Conservation (phyloP, 805 yeast genomes). For the Pichia insulana region DNA sequence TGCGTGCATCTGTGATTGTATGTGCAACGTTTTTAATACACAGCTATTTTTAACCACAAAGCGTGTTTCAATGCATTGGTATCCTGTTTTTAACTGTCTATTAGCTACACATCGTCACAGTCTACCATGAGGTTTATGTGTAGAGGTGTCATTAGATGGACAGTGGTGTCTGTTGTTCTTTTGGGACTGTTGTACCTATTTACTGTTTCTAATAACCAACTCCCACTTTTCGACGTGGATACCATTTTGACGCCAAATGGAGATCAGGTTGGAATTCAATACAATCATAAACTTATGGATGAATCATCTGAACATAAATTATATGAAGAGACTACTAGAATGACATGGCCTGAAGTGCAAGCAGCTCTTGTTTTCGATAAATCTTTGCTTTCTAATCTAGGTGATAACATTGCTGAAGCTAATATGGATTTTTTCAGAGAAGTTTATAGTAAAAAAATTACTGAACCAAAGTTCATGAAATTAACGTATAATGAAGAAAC, state of each 20-base stretch:
- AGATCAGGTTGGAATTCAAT: constrained; percentile 19
- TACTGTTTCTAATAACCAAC: constrained; percentile 1
- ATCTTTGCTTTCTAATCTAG: constrained; percentile 15
- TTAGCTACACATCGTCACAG: not conserved
- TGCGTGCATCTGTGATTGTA: no score
- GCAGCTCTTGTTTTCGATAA: constrained; percentile 20
- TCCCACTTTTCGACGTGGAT: constrained; percentile 16
- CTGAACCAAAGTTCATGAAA: constrained; percentile 27
- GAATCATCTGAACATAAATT: constrained; percentile 15
- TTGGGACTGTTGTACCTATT: constrained; percentile 5
- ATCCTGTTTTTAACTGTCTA: not conserved
- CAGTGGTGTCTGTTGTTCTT: constrained; percentile 8
- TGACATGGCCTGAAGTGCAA: constrained; percentile 21
- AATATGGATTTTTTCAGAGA: constrained; percentile 29
- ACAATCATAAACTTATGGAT: constrained; percentile 24
- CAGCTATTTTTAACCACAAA: no score
- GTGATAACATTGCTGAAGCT: constrained; percentile 24
- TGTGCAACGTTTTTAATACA: no score
- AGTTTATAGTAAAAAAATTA: constrained; percentile 27
- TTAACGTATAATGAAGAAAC: constrained; percentile 24
- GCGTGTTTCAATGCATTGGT: no score
- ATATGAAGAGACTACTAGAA: constrained; percentile 10
- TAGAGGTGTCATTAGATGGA: constrained; percentile 19
- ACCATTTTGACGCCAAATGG: constrained; percentile 1
- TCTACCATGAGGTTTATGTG: not conserved